Conservation (phyloP, 139 green algal genomes). For the Chlamydomonas schloesseri region DNA sequence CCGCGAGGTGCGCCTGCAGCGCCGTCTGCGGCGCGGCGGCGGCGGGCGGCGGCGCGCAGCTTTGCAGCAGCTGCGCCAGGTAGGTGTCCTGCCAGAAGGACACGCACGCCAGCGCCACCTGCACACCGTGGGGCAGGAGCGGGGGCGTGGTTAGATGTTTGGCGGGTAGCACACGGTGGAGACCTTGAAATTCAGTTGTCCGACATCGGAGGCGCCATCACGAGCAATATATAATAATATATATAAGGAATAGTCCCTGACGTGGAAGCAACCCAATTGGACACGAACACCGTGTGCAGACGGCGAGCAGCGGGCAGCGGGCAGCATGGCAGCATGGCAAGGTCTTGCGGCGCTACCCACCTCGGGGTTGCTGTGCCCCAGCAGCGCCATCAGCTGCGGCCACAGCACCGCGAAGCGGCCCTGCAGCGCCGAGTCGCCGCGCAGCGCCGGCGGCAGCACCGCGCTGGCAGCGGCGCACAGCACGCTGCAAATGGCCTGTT, state of each 20-base stretch:
- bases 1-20: neutral
- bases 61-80: constrained; percentile 57
- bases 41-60: neutral
- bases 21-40: neutral
- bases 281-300: too few species aligned
- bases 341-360: too few species aligned
- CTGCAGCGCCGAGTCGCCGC: constrained; percentile 6
- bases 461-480: constrained; percentile 48
- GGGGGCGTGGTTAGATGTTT: too few species aligned
- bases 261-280: too few species aligned
- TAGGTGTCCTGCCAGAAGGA: constrained; percentile 66
- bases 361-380: constrained; percentile 52
- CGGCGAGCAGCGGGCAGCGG: too few species aligned
- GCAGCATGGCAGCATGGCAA: too few species aligned
- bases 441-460: constrained; percentile 52
- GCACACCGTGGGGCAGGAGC: neutral
- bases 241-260: too few species aligned
- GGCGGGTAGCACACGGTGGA: too few species aligned
- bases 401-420: constrained; percentile 41
- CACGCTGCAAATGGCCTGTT: constrained; percentile 47
- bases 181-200: too few species aligned
- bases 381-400: constrained; percentile 58
- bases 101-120: constrained; percentile 49
- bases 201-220: too few species aligned
- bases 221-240: too few species aligned